Evolutionary conservation across 2,329 filamentous ascomycete species (phyloP).

Genomic region (Aspergillus fumigatus): DNA sequence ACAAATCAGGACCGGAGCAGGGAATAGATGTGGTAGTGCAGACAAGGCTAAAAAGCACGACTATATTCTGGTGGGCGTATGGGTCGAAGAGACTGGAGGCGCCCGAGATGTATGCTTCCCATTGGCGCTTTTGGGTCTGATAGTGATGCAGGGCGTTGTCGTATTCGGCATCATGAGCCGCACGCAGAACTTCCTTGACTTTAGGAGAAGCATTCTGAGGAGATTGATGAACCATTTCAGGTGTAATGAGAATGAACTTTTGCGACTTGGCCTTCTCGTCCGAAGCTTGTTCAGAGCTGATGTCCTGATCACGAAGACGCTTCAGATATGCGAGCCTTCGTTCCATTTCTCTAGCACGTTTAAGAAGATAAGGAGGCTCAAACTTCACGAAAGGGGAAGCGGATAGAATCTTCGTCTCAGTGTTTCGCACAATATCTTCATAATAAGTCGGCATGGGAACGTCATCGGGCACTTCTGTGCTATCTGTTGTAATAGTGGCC

Average conservation of each 20-base stretch:
- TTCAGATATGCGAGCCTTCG: slow-evolving; percentile 76
- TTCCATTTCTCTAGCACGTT: slow-evolving; percentile 88
- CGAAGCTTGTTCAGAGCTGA: slow-evolving; percentile 40
- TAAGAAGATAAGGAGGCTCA: slow-evolving; percentile 85
- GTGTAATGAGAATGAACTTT: slow-evolving; percentile 84
- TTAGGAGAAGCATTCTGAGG: slow-evolving; percentile 75
- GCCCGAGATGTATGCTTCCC: slow-evolving; percentile 90
- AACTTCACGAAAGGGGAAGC: slow-evolving; percentile 96
- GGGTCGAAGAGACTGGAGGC: slow-evolving; percentile 90
- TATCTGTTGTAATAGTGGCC: slow-evolving; percentile 14
- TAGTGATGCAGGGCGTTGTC: slow-evolving; percentile 93
- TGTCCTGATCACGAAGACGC: slow-evolving; percentile 68
- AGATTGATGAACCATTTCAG: slow-evolving; percentile 88
- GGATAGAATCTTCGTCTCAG: slow-evolving; percentile 87
- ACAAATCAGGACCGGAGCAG: slow-evolving; percentile 83
- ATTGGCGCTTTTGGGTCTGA: slow-evolving; percentile 87
- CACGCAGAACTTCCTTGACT: slow-evolving; percentile 88
- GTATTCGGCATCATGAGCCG: slow-evolving; percentile 94
- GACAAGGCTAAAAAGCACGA: slow-evolving; percentile 87
- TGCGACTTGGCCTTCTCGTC: slow-evolving; percentile 62
- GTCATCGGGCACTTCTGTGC: slow-evolving; percentile 64
- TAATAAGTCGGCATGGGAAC: slow-evolving; percentile 87
- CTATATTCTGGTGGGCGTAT: slow-evolving; percentile 92
- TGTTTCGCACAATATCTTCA: slow-evolving; percentile 89
- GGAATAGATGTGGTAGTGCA: slow-evolving; percentile 92